Base-by-base conservation (phyloP, 768 basidiomycete species). In the Astraeus odoratus region DNA sequence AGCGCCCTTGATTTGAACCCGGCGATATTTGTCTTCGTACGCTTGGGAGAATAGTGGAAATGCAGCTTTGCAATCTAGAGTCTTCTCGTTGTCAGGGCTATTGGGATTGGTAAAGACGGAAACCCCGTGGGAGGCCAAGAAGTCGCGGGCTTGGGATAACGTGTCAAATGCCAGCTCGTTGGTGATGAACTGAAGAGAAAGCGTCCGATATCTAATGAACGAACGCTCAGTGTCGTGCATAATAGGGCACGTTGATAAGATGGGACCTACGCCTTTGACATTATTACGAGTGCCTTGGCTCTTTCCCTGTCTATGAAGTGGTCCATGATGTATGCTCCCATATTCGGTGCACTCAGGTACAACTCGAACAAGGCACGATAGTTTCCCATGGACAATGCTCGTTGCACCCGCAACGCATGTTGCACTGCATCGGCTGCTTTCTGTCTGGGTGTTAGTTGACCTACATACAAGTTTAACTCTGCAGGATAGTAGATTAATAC, bases 241-340 rank as follows among this genome's bases (percentile, higher is more conserved):
- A 20, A 30, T 15, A 12, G 20, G 5, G 19, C 13, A 42, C 1
- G 2, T 8, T n/a, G 13, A 10, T 15, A 7, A 40, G 8, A 3
- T 9, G 4, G 16, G 27, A 77, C 94, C 58, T 55, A 98, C 96
- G 89, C 86, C 77, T 87, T 96, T 24, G 88, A 79, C 69, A 99
- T 94, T 52, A 86, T 80, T 59, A 91, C 78, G 49, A 99, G 63
- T 2, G 92, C 93, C 48, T 80, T 79, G 45, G 86, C 76, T 48
- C 96, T 72, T 69, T 98, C 96, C 56, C 96, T 77, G 57, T 83
- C 80, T 57, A 97, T 86, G 64, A 98, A 97, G 64, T 97, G 93
- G 67, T 98, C 96, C 90, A 99, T 96, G 58, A 99, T 92, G 65
- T 98, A 98, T 43, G 80, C 93, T 30, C 92, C 91, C 96, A 98